A percentile compares a stretch with the other conserved stretches of the same genome.
phyloP scores from a whole-genome alignment of 1,139 yeast species.

The Blastobotrys illinoisensis region DNA sequence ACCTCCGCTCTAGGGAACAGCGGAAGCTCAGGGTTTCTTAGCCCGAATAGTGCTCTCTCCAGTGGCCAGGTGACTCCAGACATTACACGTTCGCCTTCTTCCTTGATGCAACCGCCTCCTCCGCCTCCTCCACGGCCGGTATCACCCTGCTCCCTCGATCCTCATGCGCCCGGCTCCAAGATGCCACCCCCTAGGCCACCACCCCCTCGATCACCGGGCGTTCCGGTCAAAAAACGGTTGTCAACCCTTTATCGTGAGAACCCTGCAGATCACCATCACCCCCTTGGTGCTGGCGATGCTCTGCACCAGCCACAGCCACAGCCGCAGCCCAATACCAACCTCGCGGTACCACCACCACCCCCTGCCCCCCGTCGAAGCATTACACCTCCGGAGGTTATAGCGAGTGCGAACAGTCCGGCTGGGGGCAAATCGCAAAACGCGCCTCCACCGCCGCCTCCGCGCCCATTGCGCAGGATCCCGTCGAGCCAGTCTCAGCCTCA shows the following conservation, averaged over 20 bases:
- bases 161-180: not conserved
- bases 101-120: constrained; percentile 3
- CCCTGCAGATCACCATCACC: constrained; percentile 4
- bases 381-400: not conserved
- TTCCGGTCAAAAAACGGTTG: not conserved
- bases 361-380: constrained; percentile 5
- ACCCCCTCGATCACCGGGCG: not conserved
- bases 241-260: constrained; percentile 5
- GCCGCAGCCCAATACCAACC: not conserved
- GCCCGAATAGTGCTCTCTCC: not conserved
- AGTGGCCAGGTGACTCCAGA: not conserved
- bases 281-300: not conserved
- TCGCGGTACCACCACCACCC: constrained; percentile 1
- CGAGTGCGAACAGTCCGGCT: not conserved
- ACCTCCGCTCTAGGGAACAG: not conserved
- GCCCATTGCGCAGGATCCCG: constrained; percentile 12
- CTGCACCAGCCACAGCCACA: constrained; percentile 3
- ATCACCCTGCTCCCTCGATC: not conserved
- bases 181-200: not conserved
- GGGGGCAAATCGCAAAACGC: constrained; percentile 5
- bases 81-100: not conserved
- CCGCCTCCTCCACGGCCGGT: not conserved
- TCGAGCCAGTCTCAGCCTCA: constrained; percentile 8
- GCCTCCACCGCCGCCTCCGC: constrained; percentile 6
- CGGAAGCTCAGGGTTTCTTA: not conserved